Conservation (phyloP, 129 eudicot species). For the Lonicera japonica region DNA sequence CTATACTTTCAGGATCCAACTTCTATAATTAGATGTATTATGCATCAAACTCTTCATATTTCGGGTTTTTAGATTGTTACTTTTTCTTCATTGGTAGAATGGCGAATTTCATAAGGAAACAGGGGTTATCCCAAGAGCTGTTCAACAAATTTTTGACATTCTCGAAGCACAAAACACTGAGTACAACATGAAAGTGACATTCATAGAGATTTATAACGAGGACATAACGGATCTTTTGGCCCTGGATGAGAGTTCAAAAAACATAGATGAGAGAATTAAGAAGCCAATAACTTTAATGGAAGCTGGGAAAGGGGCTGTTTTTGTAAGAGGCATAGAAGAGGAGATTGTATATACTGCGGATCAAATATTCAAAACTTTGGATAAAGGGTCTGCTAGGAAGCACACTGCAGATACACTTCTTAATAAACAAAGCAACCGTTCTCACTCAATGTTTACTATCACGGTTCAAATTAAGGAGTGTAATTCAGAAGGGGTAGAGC, state of each 20-base stretch:
- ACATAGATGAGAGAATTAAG: conserved; percentile 37
- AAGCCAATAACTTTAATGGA: conserved; percentile 51
- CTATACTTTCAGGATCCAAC: no score
- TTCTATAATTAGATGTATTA: no score
- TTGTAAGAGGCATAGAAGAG: conserved; percentile 60
- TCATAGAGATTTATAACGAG: conserved; percentile 58
- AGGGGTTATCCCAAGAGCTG: conserved; percentile 66
- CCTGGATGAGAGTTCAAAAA: conserved; percentile 31
- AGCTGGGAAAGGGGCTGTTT: conserved; percentile 61
- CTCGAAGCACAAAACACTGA: conserved; percentile 50
- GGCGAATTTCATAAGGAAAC: conserved; percentile 52
- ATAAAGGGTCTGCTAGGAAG: conserved; percentile 47
- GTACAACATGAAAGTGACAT: conserved; percentile 50
- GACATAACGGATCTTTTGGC: conserved; percentile 59
- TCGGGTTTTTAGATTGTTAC: background rate
- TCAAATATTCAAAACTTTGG: conserved; percentile 45
- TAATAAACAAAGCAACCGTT: conserved; percentile 51
- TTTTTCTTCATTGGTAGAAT: conserved; percentile 21
- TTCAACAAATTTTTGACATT: conserved; percentile 40
- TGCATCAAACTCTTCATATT: background rate
- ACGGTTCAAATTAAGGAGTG: conserved; percentile 51
- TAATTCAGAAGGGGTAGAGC: conserved; percentile 49
- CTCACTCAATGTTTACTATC: conserved; percentile 57
- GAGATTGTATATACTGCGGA: conserved; percentile 52
- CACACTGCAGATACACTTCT: conserved; percentile 57